Base-by-base conservation (phyloP, 495 filamentous ascomycete species). In the Hypoxylon cercidicola region DNA sequence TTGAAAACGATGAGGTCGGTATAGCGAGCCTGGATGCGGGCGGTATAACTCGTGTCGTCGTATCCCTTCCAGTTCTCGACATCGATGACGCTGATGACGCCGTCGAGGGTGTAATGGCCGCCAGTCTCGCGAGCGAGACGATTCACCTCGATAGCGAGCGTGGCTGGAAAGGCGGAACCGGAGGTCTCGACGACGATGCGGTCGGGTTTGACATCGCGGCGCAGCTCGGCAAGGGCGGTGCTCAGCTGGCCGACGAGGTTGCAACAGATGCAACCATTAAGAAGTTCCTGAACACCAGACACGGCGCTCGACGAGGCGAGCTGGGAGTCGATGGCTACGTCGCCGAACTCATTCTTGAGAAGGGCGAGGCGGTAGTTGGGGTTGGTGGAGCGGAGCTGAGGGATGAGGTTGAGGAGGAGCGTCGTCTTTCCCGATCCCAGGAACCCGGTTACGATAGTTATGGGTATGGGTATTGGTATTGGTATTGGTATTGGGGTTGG, bases 11-110 rank as follows among this genome's bases (percentile, higher is more conserved):
- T 88, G 64, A 97, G 71, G 81, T 99, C 95, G 44, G 95, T 99
- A 76, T 96, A 97, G 69, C 81, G 75, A 21, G 92, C 92, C 79
- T 96, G 92, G 47, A 94, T 77, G 72, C 89, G 87, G n/a, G 92
- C 92, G 47, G 92, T 95, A 43, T 90, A 93, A 23, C 84, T 88
- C 11, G 93, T 97, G 78, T 97, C 93, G 65, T 91, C 92, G 72
- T 99, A 99, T 1, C 95, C 95, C 63, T 86, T 81, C 93, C 93
- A 99, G 75, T 98, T 98, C 84, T 98, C 95, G 4, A 95, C 93
- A 75, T 99, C 95, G 49, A 99, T 90, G 2, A 97, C 95, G 44
- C 85, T 90, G 16, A 98, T 86, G 37, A 98, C 93, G 2, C 95
- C 95, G 72, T 99, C 95, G 0, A 98, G 84, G 5, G 85, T 81